Evolutionary conservation across 495 filamentous ascomycete genomes (phyloP).

Genomic region (Trichocladium antarcticum): DNA sequence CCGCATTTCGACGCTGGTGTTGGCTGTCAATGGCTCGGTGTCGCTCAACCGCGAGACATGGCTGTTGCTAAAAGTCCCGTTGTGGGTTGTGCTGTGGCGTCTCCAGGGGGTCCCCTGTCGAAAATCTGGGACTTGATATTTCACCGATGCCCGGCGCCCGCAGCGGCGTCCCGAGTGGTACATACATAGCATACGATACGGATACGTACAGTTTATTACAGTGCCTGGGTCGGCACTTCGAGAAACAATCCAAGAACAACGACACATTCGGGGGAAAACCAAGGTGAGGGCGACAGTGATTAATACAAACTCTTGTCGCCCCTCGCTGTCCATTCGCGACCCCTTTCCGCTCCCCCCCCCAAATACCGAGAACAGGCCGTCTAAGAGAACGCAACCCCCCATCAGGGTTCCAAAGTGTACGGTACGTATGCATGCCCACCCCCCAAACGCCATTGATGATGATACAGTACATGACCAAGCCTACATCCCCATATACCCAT

Average conservation of each 20-base stretch:
- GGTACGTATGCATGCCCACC: constrained; percentile 7
- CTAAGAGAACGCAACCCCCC: neutral
- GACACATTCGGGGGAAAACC: too few relatives aligned
- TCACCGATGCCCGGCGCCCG: too few relatives aligned
- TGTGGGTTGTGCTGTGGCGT: too few relatives aligned
- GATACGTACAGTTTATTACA: too few relatives aligned
- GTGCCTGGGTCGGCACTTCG: too few relatives aligned
- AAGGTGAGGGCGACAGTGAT: constrained; percentile 1
- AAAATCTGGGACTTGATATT: too few relatives aligned
- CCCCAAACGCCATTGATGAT: constrained; percentile 17
- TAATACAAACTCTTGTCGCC: constrained; percentile 5
- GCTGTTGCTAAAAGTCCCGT: neutral
- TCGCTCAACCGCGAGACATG: neutral
- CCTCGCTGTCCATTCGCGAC: neutral
- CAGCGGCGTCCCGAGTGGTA: too few relatives aligned
- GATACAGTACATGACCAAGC: constrained; percentile 20
- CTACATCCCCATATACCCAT: constrained; percentile 2
- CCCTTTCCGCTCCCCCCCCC: neutral
- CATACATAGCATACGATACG: too few relatives aligned
- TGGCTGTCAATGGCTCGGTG: constrained; percentile 12
- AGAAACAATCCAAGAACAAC: too few relatives aligned
- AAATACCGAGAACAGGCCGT: constrained; percentile 1
- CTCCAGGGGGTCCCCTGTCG: too few relatives aligned
- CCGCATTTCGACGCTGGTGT: constrained; percentile 1
- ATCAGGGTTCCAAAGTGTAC: constrained; percentile 14